Evolutionary conservation across 495 filamentous ascomycete species (phyloP).

Genomic region (Aspergillus ostianus): DNA sequence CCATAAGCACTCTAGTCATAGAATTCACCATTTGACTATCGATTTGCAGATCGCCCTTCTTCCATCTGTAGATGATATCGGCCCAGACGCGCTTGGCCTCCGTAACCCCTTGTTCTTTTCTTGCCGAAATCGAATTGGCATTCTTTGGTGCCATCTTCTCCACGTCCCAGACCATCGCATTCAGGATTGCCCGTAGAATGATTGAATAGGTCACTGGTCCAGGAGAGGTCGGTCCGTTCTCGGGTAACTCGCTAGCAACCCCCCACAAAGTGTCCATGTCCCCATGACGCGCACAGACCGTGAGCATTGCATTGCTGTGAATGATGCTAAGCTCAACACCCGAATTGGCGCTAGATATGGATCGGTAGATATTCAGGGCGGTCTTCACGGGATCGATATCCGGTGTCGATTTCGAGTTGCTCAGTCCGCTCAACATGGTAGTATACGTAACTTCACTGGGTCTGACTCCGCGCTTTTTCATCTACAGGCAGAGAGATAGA

Average conservation of each 20-base stretch:
- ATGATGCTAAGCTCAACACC: slow-evolving; percentile 64
- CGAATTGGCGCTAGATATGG: slow-evolving; percentile 58
- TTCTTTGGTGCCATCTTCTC: slow-evolving; percentile 25
- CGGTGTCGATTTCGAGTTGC: slow-evolving; percentile 45
- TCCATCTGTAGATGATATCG: slow-evolving; percentile 74
- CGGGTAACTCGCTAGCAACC: slow-evolving; percentile 63
- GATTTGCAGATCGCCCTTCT: slow-evolving; percentile 59
- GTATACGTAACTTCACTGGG: slow-evolving; percentile 80
- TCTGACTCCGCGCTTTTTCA: slow-evolving; percentile 83
- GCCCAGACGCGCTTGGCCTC: slow-evolving; percentile 74
- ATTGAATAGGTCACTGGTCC: slow-evolving; percentile 73
- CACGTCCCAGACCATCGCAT: slow-evolving; percentile 29
- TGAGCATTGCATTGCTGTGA: slow-evolving; percentile 83
- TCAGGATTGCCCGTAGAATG: slow-evolving; percentile 69
- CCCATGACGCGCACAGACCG: slow-evolving; percentile 66
- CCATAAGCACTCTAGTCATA: slow-evolving; percentile 71
- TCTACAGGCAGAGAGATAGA: slow-evolving; percentile 47
- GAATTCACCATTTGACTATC: slow-evolving; percentile 72
- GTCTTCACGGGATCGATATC: slow-evolving; percentile 49
- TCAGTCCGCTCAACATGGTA: slow-evolving; percentile 74
- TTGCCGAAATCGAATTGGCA: slow-evolving; percentile 35
- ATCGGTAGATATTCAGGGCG: slow-evolving; percentile 69
- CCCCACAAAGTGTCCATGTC: slow-evolving; percentile 76
- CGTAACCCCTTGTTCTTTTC: slow-evolving; percentile 38
- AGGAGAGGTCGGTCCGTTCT: slow-evolving; percentile 57